phyloP scores from a whole-genome alignment of 169 alveolate species.

The Eimeria necatrix region DNA sequence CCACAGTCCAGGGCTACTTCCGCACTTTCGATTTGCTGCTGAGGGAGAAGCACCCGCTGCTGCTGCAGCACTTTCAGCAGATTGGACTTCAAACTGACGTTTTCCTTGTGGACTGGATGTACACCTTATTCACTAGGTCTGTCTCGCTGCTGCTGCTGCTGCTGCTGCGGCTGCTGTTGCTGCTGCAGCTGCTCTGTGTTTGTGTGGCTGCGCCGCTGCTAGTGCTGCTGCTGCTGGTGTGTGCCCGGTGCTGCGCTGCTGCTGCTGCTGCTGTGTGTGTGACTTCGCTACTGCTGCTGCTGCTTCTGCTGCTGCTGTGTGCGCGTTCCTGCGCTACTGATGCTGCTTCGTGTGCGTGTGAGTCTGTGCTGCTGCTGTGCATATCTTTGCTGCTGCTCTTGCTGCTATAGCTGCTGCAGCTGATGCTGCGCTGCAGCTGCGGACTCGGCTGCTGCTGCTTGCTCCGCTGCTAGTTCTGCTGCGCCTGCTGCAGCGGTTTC shows the following conservation, averaged over 20 bases:
- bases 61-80: conserved; percentile 41
- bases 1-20: conserved; percentile 66
- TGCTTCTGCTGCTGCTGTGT: not conserved
- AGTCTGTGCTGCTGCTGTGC: too few species aligned
- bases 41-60: conserved; percentile 70
- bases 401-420: too few species aligned
- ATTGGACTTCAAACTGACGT: conserved; percentile 54
- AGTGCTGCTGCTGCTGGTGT: too few species aligned
- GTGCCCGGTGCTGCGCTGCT: too few species aligned
- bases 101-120: conserved; percentile 82
- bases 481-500: too few species aligned
- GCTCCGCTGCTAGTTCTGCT: too few species aligned
- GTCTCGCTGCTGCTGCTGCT: not conserved
- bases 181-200: conserved; percentile 18
- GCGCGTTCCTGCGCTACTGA: too few species aligned
- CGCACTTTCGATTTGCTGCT: conserved; percentile 78
- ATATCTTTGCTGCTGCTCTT: too few species aligned
- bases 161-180: not conserved
- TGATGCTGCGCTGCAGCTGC: too few species aligned
- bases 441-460: too few species aligned
- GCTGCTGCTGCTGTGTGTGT: too few species aligned
- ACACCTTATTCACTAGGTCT: conserved; percentile 81
- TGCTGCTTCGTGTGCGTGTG: not conserved
- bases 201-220: too few species aligned
- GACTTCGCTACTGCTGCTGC: not conserved